These are phyloP conservation scores for Epichloe sylvatica DNA, from an alignment of 2,329 filamentous ascomycete genomes.

Conservation along the genomic window DNA sequence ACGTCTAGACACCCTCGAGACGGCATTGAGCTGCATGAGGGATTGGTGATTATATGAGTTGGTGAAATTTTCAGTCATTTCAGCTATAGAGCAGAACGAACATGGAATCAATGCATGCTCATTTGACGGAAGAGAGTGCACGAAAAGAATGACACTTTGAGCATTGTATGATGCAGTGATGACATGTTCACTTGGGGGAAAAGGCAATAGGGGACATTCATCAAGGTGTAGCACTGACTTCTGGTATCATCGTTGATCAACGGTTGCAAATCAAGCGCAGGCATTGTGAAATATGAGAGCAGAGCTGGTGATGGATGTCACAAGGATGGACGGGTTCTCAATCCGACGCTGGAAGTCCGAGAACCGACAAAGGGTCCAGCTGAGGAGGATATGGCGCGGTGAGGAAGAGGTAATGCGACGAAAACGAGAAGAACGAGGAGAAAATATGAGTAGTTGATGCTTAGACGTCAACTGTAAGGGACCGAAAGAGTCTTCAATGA, in stretches of 20 bases:
- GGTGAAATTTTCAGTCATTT: too few species aligned
- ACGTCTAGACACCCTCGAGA: not conserved
- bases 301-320: not conserved
- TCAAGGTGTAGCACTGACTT: conserved; percentile 18
- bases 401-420: too few species aligned
- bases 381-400: not conserved
- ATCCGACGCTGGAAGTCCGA: not conserved
- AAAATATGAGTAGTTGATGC: not conserved
- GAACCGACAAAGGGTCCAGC: not conserved
- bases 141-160: not conserved
- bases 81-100: too few species aligned
- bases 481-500: not conserved
- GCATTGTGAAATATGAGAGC: conserved; percentile 19
- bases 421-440: not conserved
- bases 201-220: not conserved
- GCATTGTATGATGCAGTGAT: not conserved
- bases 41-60: too few species aligned
- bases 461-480: not conserved
- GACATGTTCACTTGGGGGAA: not conserved
- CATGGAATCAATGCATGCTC: too few species aligned
- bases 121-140: too few species aligned
- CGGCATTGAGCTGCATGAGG: not conserved
- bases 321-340: not conserved
- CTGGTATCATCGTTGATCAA: conserved; percentile 32
- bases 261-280: conserved; percentile 26